Evolutionary conservation across 2,329 filamentous ascomycete genomes (phyloP).

Genomic region (Neopestalotiopsis sp.): DNA sequence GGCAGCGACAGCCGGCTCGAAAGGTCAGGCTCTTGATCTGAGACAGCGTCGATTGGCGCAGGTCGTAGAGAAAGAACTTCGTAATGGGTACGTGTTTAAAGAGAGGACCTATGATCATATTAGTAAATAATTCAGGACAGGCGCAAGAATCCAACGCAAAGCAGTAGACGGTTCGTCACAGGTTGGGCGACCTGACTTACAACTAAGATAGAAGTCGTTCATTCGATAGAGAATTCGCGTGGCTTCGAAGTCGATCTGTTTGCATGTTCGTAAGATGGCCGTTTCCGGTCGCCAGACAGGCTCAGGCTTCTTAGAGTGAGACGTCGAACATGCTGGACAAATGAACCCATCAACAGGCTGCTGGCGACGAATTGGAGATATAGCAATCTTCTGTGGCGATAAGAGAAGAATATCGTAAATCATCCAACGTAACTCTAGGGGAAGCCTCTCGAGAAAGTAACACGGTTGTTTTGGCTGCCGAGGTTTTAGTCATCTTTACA

Average conservation of each 20-base stretch:
- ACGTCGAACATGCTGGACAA: neutral
- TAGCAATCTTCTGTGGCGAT: slow-evolving; percentile 19
- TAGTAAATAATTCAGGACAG: neutral
- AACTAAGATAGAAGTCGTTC: slow-evolving; percentile 34
- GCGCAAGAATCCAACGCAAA: too few species aligned
- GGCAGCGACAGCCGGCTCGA: slow-evolving; percentile 25
- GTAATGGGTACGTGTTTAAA: slow-evolving; percentile 14
- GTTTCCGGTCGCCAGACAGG: slow-evolving; percentile 25
- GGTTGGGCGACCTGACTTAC: slow-evolving; percentile 19
- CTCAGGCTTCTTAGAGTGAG: slow-evolving; percentile 1
- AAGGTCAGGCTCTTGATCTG: slow-evolving; percentile 24
- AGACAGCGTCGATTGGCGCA: slow-evolving; percentile 27
- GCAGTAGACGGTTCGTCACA: too few species aligned
- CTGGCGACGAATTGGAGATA: slow-evolving; percentile 21
- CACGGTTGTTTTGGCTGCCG: neutral
- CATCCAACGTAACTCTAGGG: slow-evolving; percentile 34
- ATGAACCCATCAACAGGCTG: slow-evolving; percentile 15
- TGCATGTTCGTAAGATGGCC: slow-evolving; percentile 36
- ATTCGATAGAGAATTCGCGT: slow-evolving; percentile 34
- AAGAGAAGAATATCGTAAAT: slow-evolving; percentile 32
- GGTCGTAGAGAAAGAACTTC: slow-evolving; percentile 26
- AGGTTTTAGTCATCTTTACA: neutral
- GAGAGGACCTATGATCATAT: slow-evolving; percentile 3
- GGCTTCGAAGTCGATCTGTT: slow-evolving; percentile 35
- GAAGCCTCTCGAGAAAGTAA: slow-evolving; percentile 31